Evolutionary conservation across 2,329 filamentous ascomycete genomes (phyloP), one percentile per base, ranked within the genome.

Genomic region (Ophioceras dolichostomum): DNA sequence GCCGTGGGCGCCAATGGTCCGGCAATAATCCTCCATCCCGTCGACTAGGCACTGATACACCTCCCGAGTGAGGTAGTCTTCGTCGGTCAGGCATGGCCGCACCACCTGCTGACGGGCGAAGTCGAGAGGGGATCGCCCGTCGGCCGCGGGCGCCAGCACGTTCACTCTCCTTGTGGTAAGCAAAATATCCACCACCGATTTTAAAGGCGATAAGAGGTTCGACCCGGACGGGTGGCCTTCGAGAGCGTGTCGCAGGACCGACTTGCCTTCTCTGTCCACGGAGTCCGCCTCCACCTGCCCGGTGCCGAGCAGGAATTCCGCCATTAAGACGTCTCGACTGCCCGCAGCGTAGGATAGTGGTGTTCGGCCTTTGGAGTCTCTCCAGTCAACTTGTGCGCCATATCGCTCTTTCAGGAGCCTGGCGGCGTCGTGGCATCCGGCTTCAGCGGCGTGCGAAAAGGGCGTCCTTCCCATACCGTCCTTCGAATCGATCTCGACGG

Each of bases 81-180:
- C n/a, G n/a, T n/a, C n/a, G n/a, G n/a, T n/a, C n/a, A n/a, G n/a
- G n/a, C n/a, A n/a, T n/a, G n/a, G n/a, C 22, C 22, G 7, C 22
- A 7, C 22, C 22, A 26, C 7, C 22, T 26, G 8, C 22, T 26
- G 7, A 7, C 22, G 22, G 8, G 22, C 22, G 22, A 8, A 26
- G 22, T 12, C 12, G 7, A 26, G 22, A 12, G 22, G 22, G 22
- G 8, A 39, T 24, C 22, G 18, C 3, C n/a, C 32, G 14, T 21
- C 39, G 13, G 22, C 37, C 5, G 29, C 37, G 8, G 36, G 33
- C 30, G 34, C 39, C 12, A 39, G 37, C 31, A 28, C 37, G 12
- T 16, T 36, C 16, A 26, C 22, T 12, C 22, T 26, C 22, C 12
- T 26, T 12, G 22, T 26, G 8, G 12, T 7, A 7, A 26, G 22